Conservation (phyloP, 1,284 basidiomycete genomes). For the Fomes fomentarius region DNA sequence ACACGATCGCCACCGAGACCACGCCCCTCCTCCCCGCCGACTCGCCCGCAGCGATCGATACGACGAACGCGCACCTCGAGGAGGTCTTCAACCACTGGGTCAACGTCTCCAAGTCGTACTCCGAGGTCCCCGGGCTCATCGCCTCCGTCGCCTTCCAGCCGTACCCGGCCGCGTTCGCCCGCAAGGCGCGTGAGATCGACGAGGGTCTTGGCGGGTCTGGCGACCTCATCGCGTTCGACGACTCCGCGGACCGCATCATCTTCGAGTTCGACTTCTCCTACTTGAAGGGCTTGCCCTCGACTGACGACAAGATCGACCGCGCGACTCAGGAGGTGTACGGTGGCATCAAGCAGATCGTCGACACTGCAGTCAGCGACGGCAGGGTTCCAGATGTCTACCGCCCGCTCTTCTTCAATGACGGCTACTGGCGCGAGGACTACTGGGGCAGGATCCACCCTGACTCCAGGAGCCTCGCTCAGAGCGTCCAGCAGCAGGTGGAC, state of each 20-base stretch:
- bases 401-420: not conserved
- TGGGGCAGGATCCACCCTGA: not conserved
- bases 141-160: not conserved
- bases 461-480: not conserved
- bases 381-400: not conserved
- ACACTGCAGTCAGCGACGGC: not conserved
- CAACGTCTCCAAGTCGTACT: not conserved
- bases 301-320: not conserved
- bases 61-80: not conserved
- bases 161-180: not conserved
- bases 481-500: not conserved
- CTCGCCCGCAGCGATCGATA: not conserved
- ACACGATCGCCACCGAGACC: not conserved
- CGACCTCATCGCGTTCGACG: not conserved
- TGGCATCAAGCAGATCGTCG: not conserved
- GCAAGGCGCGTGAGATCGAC: not conserved
- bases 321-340: not conserved
- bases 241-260: not conserved
- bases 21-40: not conserved
- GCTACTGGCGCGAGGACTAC: not conserved
- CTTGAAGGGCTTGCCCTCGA: not conserved
- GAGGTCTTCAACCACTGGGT: not conserved
- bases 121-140: not conserved
- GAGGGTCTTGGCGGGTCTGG: not conserved
- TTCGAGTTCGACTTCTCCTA: conserved; percentile 2